Percentiles rank a stretch among this genome's conserved stretches.
Evolutionary conservation across 495 filamentous ascomycete genomes (phyloP).

Genomic region (Tuber indicum): DNA sequence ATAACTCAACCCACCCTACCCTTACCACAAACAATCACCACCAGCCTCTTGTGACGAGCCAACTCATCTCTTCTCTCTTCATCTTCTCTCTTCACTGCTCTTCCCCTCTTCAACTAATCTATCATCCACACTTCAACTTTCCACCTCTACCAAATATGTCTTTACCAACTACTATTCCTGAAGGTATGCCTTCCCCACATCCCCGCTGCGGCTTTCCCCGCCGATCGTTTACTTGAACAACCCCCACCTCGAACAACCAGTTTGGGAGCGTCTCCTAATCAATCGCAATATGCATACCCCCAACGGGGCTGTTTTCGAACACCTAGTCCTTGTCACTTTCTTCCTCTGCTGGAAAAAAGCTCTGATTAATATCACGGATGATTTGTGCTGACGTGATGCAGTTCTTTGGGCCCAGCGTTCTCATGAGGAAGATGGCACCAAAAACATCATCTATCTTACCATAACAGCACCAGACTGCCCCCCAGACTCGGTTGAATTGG

Average conservation of each 20-base stretch:
- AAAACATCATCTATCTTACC: slow-evolving; percentile 89
- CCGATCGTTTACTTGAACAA: not conserved
- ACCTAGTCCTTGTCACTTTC: not conserved
- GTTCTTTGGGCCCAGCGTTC: slow-evolving; percentile 98
- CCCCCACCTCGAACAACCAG: not conserved
- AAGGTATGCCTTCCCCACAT: slow-evolving; percentile 18
- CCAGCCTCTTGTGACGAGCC: not conserved
- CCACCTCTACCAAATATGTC: not conserved
- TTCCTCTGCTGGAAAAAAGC: not conserved
- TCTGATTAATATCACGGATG: not conserved
- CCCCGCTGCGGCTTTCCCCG: slow-evolving; percentile 3
- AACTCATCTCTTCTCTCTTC: slow-evolving; percentile 15
- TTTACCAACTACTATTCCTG: slow-evolving; percentile 10
- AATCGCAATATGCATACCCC: not conserved
- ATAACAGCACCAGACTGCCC: slow-evolving; percentile 78
- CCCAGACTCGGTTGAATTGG: slow-evolving; percentile 61
- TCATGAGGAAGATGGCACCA: slow-evolving; percentile 64
- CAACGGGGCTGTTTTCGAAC: not conserved
- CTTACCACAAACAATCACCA: not conserved
- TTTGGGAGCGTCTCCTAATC: not conserved
- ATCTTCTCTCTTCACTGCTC: not conserved
- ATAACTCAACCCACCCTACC: not conserved
- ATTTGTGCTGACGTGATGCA: slow-evolving; percentile 40
- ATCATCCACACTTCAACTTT: not conserved
- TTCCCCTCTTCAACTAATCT: slow-evolving; percentile 1